Evolutionary conservation across 345 rosid genomes (phyloP).

Genomic region (Bruguiera gymnorhiza): DNA sequence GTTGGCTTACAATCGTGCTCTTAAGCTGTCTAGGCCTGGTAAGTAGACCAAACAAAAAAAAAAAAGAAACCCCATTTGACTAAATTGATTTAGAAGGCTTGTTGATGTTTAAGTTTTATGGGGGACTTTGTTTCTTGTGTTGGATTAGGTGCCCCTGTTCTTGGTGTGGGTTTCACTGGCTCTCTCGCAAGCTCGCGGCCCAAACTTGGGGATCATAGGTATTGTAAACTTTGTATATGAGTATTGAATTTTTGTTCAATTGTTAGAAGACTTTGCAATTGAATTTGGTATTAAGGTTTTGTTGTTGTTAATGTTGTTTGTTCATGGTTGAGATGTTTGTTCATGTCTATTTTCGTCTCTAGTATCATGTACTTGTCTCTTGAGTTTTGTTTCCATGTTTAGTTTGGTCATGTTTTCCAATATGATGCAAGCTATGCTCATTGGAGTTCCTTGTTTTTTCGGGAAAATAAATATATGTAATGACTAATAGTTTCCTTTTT

Average conservation of each 20-base stretch:
- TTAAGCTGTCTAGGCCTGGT: slow-evolving; percentile 83
- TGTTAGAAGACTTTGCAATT: background rate
- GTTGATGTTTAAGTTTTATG: background rate
- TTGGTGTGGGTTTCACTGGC: slow-evolving; percentile 90
- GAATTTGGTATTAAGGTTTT: no score
- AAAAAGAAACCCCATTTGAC: background rate
- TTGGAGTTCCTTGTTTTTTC: no score
- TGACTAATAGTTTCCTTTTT: background rate
- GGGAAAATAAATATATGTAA: no score
- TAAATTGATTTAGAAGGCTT: background rate
- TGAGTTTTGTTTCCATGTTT: no score
- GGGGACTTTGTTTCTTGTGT: slow-evolving; percentile 1
- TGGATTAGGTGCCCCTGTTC: slow-evolving; percentile 56
- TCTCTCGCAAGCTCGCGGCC: slow-evolving; percentile 59
- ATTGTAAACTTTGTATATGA: slow-evolving; percentile 6
- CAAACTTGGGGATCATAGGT: slow-evolving; percentile 86
- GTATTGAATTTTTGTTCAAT: background rate
- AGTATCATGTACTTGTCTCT: no score
- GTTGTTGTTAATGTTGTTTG: no score
- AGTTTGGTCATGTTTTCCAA: no score
- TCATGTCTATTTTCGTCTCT: no score
- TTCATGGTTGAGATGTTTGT: no score
- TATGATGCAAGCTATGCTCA: background rate
- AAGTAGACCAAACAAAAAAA: background rate
- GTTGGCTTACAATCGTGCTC: slow-evolving; percentile 82